phyloP scores from a whole-genome alignment of 1,284 basidiomycete genomes.

The Marasmius fiardii region DNA sequence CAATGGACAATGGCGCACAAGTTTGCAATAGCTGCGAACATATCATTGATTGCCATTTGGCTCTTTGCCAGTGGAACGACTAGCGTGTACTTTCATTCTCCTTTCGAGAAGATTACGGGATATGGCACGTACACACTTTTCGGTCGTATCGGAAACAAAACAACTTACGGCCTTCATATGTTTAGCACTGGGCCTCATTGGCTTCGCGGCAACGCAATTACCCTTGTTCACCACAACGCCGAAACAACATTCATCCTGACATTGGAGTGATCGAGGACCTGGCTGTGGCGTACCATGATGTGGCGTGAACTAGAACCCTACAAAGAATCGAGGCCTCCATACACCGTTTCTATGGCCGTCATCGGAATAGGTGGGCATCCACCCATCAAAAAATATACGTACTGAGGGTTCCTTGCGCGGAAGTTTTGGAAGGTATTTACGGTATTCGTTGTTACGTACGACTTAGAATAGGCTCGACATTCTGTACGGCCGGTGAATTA shows the following conservation, averaged over 20 bases:
- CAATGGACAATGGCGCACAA: conserved; percentile 42
- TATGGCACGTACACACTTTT: conserved; percentile 57
- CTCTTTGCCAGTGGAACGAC: conserved; percentile 78
- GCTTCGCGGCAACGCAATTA: conserved; percentile 34
- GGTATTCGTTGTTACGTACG: too few relatives aligned
- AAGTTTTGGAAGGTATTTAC: too few relatives aligned
- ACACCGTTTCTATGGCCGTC: too few relatives aligned
- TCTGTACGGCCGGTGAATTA: too few relatives aligned
- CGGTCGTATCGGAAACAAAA: neutral
- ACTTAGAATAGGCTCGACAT: too few relatives aligned
- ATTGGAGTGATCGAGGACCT: conserved; percentile 3
- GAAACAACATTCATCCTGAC: neutral
- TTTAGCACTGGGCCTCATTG: conserved; percentile 40
- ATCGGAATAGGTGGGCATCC: too few relatives aligned
- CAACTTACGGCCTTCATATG: conserved; percentile 8
- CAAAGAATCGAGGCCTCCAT: neutral
- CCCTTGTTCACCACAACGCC: conserved; percentile 17
- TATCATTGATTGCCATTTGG: conserved; percentile 64
- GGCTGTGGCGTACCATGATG: too few relatives aligned
- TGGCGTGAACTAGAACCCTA: too few relatives aligned
- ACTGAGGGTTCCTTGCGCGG: too few relatives aligned
- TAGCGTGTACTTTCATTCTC: conserved; percentile 88
- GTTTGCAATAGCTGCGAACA: conserved; percentile 40
- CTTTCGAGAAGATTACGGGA: conserved; percentile 84
- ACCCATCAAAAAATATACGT: too few relatives aligned